Evolutionary conservation across 2,329 filamentous ascomycete genomes (phyloP).

Genomic region (Ilyonectria mors-panacis): DNA sequence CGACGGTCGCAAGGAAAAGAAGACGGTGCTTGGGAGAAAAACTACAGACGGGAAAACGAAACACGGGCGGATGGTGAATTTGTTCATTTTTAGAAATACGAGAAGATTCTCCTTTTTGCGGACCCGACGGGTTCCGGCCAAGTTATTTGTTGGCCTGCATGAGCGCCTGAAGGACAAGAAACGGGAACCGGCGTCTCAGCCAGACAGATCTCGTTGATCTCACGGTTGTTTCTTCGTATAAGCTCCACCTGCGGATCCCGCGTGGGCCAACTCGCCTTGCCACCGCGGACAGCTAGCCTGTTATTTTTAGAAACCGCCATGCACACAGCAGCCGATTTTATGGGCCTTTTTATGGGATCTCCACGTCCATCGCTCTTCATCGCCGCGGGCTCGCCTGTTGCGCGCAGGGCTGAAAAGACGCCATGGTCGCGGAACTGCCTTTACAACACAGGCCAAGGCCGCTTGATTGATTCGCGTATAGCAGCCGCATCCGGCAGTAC

Average conservation of each 20-base stretch:
- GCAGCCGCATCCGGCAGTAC: too few species aligned
- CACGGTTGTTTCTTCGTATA: constrained; percentile 2
- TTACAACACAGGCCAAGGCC: too few species aligned
- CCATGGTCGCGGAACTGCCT: too few species aligned
- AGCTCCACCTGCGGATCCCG: background rate
- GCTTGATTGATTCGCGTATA: too few species aligned
- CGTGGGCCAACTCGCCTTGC: background rate
- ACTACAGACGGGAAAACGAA: background rate
- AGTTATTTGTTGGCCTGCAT: background rate
- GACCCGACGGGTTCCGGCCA: constrained; percentile 4
- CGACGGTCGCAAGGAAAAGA: background rate
- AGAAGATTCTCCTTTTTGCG: background rate
- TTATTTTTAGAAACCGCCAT: background rate
- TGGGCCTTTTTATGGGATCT: background rate
- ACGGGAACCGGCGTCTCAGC: constrained; percentile 5
- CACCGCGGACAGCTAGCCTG: background rate
- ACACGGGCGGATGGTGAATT: background rate
- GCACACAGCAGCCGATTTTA: background rate
- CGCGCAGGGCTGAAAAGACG: too few species aligned
- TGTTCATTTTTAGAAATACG: background rate
- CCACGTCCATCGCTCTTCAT: background rate
- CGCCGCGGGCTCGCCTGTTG: too few species aligned
- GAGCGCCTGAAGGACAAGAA: background rate
- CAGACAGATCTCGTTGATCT: background rate
- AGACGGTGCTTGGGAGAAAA: background rate